These are phyloP conservation scores for Annulohypoxylon stygium DNA, from an alignment of 495 filamentous ascomycete genomes.

Conservation along the genomic window DNA sequence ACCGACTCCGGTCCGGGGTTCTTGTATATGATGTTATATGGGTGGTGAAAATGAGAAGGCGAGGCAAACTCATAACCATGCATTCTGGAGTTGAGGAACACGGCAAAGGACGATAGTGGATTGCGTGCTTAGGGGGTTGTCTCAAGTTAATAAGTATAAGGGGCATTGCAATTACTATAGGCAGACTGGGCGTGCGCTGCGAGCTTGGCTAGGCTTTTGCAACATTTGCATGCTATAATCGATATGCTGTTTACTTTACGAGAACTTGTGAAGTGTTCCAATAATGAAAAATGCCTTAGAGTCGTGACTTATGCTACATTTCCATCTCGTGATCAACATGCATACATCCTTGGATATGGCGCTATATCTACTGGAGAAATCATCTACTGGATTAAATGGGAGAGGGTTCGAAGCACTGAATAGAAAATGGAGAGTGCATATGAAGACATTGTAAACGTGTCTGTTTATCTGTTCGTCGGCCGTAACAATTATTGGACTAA, in stretches of 20 bases:
- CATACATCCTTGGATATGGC: too few relatives aligned
- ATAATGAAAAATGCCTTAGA: too few relatives aligned
- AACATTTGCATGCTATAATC: slow-evolving; percentile 30
- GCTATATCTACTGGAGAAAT: background rate
- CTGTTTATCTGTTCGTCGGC: slow-evolving; percentile 16
- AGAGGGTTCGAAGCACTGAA: too few relatives aligned
- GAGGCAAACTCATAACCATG: background rate
- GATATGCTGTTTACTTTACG: slow-evolving; percentile 8
- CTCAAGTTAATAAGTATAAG: slow-evolving; percentile 12
- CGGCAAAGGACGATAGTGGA: slow-evolving; percentile 1
- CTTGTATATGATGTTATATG: slow-evolving; percentile 1
- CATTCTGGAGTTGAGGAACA: slow-evolving; percentile 18
- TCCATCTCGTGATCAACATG: background rate
- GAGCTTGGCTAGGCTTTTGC: slow-evolving; percentile 2
- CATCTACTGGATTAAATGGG: background rate
- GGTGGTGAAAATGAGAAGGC: background rate
- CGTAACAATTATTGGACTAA: slow-evolving; percentile 17
- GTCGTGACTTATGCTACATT: background rate
- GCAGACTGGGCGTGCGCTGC: slow-evolving; percentile 2
- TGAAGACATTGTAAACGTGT: background rate
- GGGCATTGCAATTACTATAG: slow-evolving; percentile 12
- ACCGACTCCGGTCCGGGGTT: background rate
- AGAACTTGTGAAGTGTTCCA: background rate
- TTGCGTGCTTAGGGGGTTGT: background rate
- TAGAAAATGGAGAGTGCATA: background rate